Base-by-base conservation (phyloP, 208 protist species). In the Crithidia expoeki region DNA sequence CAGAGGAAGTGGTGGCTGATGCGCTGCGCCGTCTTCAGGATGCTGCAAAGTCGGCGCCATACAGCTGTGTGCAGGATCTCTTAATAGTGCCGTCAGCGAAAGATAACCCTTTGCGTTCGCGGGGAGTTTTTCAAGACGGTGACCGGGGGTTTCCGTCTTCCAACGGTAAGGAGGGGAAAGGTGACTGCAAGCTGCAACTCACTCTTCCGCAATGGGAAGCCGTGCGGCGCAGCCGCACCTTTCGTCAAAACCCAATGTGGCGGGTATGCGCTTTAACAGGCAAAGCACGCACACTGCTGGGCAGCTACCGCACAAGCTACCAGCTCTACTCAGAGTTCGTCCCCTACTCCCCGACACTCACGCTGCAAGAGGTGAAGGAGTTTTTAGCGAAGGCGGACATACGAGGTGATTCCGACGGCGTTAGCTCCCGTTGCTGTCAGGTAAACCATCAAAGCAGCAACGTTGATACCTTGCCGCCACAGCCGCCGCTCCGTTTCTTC, bases 241-340 rank as follows among this genome's bases (percentile, higher is more conserved):
- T 81, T 71, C 82, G 82, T 2, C 63, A 74, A 25, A 78, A 76
- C 68, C 82, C 86, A 1, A 7, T 53, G 28, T 90, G 83, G 81
- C 84, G 88, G 5, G 36, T 90, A 32, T 73, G 68, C 19, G 76
- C 86, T 47, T 5, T 93, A 36, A 16, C 46, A 7, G 84, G 84
- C n/a, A 50, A 68, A 34, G 84, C 88, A 12, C 79, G 84, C 38
- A 93, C 84, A 9, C 70, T 90, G 52, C 79, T 90, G 76, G 81
- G 84, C 10, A 89, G 82, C 68, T 90, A 93, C 57, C 79, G 80
- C 50, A 84, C 74, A 47, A 84, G 80, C 61, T 89, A 83, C 72
- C 82, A 88, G 69, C 59, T 93, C 2, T 93, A 89, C 78, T 90
- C 82, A 12, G 88, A 93, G 73, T 90, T 90, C 58, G 84, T 93